These are phyloP conservation scores for Podaxis rugospora DNA, from an alignment of 768 basidiomycete genomes.

Conservation along the genomic window DNA sequence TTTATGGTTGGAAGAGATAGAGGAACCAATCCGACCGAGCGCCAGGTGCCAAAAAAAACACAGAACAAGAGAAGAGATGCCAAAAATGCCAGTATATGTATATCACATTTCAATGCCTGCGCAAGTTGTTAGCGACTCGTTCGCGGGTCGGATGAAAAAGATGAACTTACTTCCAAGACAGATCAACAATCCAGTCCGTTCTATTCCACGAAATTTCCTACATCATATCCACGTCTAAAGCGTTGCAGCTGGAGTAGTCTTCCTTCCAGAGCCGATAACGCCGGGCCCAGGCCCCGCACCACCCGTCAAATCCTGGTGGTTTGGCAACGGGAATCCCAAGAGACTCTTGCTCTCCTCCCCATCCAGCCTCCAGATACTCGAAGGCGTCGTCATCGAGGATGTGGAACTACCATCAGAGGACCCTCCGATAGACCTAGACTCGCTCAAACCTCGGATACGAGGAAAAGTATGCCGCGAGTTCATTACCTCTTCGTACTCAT, in stretches of 20 bases:
- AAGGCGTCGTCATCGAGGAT: not conserved
- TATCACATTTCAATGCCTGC: conserved; percentile 5
- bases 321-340: conserved; percentile 44
- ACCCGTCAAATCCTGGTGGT: conserved; percentile 27
- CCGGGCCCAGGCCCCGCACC: not conserved
- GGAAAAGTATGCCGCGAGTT: conserved; percentile 25
- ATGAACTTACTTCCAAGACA: conserved; percentile 8
- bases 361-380: conserved; percentile 70
- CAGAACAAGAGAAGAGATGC: not conserved
- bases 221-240: not conserved
- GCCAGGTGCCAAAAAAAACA: conserved; percentile 7
- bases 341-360: conserved; percentile 63
- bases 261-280: conserved; percentile 8
- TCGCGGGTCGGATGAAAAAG: not conserved
- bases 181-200: conserved; percentile 5
- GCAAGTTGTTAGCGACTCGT: not conserved
- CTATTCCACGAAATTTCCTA: not conserved
- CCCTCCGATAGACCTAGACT: conserved; percentile 14
- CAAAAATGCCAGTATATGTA: conserved; percentile 9
- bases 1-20: not conserved
- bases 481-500: conserved; percentile 45
- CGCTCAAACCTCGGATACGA: conserved; percentile 23
- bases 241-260: not conserved
- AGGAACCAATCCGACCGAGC: not conserved
- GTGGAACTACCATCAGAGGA: conserved; percentile 4